Conservation (phyloP, 1,139 yeast genomes). For the Kodamaea ohmeri region DNA sequence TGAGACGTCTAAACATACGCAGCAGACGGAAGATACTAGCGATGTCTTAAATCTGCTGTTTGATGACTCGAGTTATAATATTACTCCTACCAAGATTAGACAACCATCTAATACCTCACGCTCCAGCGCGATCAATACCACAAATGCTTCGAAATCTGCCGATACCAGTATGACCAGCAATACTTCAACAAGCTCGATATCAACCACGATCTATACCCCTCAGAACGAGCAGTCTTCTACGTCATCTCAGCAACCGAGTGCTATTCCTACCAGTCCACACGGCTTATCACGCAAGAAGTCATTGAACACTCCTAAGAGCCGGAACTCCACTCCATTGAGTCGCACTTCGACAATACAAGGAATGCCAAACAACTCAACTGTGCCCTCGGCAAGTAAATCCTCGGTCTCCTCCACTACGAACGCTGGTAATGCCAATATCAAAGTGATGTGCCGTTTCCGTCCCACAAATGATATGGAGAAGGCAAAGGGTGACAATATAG, state of each 20-base stretch:
- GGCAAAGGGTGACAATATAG: conserved; percentile 19
- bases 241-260: neutral
- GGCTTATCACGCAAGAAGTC: neutral
- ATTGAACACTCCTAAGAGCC: too few species aligned
- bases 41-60: conserved; percentile 11
- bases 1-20: conserved; percentile 1
- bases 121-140: neutral
- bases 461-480: conserved; percentile 45
- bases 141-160: neutral
- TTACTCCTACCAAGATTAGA: conserved; percentile 12
- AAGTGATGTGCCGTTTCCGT: conserved; percentile 65
- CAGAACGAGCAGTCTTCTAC: neutral
- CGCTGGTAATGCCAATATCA: conserved; percentile 37
- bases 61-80: conserved; percentile 7
- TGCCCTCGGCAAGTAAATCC: too few species aligned
- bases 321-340: too few species aligned
- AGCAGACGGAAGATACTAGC: conserved; percentile 7
- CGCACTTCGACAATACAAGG: too few species aligned
- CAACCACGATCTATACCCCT: neutral
- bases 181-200: conserved; percentile 1
- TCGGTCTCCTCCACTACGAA: too few species aligned
- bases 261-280: neutral
- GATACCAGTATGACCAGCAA: neutral
- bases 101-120: conserved; percentile 5
- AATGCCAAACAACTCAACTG: too few species aligned